phyloP scores from a whole-genome alignment of 1,284 basidiomycete genomes.

The Cystobasidium pallidum region DNA sequence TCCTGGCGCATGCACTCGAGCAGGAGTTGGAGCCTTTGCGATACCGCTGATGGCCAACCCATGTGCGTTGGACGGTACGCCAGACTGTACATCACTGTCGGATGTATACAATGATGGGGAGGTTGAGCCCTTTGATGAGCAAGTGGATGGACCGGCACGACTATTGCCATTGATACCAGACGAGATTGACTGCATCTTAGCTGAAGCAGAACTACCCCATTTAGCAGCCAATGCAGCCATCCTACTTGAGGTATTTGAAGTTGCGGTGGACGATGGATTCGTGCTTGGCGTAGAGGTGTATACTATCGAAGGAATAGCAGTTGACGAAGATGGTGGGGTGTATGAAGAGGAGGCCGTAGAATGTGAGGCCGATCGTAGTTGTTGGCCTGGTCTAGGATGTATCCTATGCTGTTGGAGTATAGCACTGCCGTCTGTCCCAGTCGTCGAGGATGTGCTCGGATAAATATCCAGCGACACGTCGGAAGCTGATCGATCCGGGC shows the following conservation, averaged over 20 bases:
- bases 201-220: slow-evolving; percentile 16
- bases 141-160: background rate
- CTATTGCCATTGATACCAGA: background rate
- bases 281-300: background rate
- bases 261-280: background rate
- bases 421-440: background rate
- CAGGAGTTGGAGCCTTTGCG: background rate
- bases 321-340: background rate
- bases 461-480: background rate
- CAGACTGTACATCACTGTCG: background rate
- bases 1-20: background rate
- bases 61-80: background rate
- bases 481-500: background rate
- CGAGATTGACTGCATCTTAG: background rate
- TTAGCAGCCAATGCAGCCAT: slow-evolving; percentile 23
- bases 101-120: background rate
- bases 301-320: background rate
- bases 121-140: slow-evolving; percentile 8
- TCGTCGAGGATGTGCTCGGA: no score
- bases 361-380: background rate
- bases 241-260: background rate
- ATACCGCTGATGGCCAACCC: background rate
- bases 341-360: background rate
- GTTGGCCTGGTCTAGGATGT: background rate
- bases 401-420: slow-evolving; percentile 5